Base-by-base conservation (phyloP, 805 yeast species). In the Candida maltosa region DNA sequence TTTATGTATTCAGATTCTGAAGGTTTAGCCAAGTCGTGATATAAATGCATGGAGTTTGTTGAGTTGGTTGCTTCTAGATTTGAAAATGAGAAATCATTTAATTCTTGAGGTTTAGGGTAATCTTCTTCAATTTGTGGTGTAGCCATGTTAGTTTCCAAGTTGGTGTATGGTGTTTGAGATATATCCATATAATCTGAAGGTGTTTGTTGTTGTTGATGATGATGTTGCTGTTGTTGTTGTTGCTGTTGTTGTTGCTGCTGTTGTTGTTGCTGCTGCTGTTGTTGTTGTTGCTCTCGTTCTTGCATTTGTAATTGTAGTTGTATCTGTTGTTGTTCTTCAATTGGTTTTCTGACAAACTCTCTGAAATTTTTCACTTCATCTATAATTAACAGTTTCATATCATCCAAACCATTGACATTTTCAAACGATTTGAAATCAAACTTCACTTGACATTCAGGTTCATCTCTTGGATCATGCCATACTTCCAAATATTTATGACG, bases 391-490 rank as follows among this genome's bases (percentile, higher is more conserved):
- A 75, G 69, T 49, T 75, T 80, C 85, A 89, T 82, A 8, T 73
- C 63, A 9, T 76, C 83, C 54, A 87, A 70, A 45, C 87, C 96
- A 46, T 86, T 87, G 12, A 82, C 83, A 11, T 75, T 81, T 65
- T 89, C 97, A 57, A 89, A 89, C 5, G 85, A 70, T 44, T 62
- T 65, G 56, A 89, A 89, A 52, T 89, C 95, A 56, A 89, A 89
- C 48, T 84, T 83, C 2, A 76, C 70, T 30, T 78, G 76, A 56
- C 96, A 87, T 32, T 73, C 80, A 6, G 89, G 89, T 60, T 93
- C 97, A 55, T 93, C 97, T 20, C 76, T 74, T 5, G 96, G 93
- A 58, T 88, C 96, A 54, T 87, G 97, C 96, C 97, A 93, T 26
- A 88, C 79, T 34, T 83, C 75, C 35, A 93, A 65, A 56, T 93